Evolutionary conservation across 257 asterid species (phyloP).

Genomic region (Solanum sitiens): DNA sequence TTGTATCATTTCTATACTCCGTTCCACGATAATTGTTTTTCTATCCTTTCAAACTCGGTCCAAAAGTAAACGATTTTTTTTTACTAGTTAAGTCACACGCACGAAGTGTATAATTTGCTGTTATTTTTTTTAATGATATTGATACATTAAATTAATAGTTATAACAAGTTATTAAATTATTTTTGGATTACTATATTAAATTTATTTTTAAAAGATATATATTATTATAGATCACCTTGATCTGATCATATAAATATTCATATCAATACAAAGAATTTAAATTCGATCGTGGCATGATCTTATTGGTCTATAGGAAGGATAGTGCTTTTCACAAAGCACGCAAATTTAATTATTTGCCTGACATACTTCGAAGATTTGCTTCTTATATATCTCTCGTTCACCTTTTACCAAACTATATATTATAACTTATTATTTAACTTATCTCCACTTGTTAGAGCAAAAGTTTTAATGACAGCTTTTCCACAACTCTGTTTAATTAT

Average conservation of each 20-base stretch:
- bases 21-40: neutral
- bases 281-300: neutral
- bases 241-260: neutral
- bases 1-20: neutral
- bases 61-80: neutral
- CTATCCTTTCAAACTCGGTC: neutral
- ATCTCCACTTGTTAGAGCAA: neutral
- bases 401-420: neutral
- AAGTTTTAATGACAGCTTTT: neutral
- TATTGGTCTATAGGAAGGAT: neutral
- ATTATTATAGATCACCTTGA: too few species aligned
- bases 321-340: neutral
- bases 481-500: neutral
- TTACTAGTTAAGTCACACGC: neutral
- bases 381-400: neutral
- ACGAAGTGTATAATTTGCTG: neutral
- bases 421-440: neutral
- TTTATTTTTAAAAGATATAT: too few species aligned
- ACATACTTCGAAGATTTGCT: neutral
- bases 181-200: too few species aligned
- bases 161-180: neutral
- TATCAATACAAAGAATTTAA: neutral
- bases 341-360: neutral
- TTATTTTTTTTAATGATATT: neutral
- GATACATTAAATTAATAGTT: neutral